These are phyloP conservation scores for Zymoseptoria brevis DNA, from an alignment of 2,329 filamentous ascomycete genomes.

Conservation along the genomic window DNA sequence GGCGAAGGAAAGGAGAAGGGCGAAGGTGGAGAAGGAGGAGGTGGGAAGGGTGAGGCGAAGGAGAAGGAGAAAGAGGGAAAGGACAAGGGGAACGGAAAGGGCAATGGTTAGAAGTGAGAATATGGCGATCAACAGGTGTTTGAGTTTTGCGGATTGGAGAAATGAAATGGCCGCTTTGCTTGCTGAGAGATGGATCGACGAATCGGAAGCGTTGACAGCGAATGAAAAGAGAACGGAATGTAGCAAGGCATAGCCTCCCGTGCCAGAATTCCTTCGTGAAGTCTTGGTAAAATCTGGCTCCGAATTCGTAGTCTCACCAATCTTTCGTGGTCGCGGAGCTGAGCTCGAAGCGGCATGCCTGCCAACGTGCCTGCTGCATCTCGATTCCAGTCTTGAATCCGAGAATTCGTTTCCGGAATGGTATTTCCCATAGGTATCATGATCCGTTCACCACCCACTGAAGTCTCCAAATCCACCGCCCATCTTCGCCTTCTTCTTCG, in stretches of 20 bases:
- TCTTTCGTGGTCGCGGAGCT: not conserved
- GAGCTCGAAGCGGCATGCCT: not conserved
- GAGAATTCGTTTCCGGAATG: not conserved
- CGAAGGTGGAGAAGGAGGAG: not conserved
- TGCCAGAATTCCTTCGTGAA: no score
- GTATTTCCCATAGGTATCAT: not conserved
- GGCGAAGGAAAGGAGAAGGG: not conserved
- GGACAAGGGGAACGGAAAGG: not conserved
- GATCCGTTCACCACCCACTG: conserved; percentile 63
- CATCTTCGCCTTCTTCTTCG: conserved; percentile 63
- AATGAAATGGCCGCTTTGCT: no score
- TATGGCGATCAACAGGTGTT: no score
- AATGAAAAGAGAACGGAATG: no score
- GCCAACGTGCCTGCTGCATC: not conserved
- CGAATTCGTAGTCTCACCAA: no score
- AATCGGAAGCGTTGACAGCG: no score
- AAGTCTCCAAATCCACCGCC: conserved; percentile 83
- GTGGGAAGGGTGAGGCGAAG: not conserved
- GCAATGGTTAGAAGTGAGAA: not conserved
- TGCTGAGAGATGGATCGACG: no score
- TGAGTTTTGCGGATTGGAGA: not conserved
- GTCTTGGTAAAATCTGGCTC: no score
- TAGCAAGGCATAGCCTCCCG: no score
- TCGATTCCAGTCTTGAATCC: not conserved
- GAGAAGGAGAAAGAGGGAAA: not conserved